Evolutionary conservation across 2,329 filamentous ascomycete genomes (phyloP), one percentile per base, ranked within the genome.

Genomic region (Pseudocercospora fijiensis): DNA sequence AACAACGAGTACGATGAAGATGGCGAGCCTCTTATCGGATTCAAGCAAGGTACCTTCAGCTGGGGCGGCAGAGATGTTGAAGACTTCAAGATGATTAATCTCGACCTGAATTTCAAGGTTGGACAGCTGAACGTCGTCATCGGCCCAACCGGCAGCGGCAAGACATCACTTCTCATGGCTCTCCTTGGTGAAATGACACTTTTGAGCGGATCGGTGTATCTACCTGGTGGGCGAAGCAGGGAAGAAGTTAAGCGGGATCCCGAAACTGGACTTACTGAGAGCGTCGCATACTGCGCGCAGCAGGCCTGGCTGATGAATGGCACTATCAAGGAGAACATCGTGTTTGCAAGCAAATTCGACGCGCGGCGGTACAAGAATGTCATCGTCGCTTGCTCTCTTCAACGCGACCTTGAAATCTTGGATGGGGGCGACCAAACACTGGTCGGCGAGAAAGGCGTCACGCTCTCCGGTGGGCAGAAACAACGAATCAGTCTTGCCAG

Each of bases 231-330:
- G 49, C 86, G 86, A 65, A 92, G 91, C 74, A 89, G 95, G 69
- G 92, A 96, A 74, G 92, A 97, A 65, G 84, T 97, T 28, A 89
- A 84, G 13, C 83, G 88, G 6, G 89, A 98, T 75, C 89, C 92
- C 1, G 88, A 90, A 63, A 97, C 94, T 24, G 90, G 90, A 1
- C 84, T 98, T 43, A 92, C 91, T 5, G 93, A 99, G 74, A 96
- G 90, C 65, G 88, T 97, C 64, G 95, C 95, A 16, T 99, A 98
- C 75, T 96, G 96, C 75, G 94, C 95, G 18, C 95, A 99, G 76
- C 90, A 96, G 76, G 92, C 95, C 8, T 99, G 95, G 95, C 84
- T 99, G 30, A 90, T 98, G 63, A 99, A 99, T 72, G 94, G 90
- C 51, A 96, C 90, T 20, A 96, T 99, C 77, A 92, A 91, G 75